Base-by-base conservation (phyloP, 2,329 filamentous ascomycete species). In the Westerdykella ornata region DNA sequence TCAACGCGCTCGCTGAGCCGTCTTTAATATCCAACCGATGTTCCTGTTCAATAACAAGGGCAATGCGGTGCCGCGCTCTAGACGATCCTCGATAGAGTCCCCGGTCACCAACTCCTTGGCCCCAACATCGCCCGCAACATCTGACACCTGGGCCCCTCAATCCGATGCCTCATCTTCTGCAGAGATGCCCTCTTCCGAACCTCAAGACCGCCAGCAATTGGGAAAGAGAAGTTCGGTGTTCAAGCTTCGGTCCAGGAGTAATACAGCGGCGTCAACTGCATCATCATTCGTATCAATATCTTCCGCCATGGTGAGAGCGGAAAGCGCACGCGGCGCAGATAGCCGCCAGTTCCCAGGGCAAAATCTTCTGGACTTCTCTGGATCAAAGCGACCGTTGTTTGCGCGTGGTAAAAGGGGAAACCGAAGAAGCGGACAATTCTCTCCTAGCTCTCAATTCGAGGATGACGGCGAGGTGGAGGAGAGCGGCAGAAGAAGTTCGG, bases 191-290 rank as follows among this genome's bases (percentile, higher is more conserved):
- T 65, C 59, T 18, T 56, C 61, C 37, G 60, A 65, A 37, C 61
- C 51, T 37, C 53, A 46, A 36, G 45, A 47, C 33, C 52, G 50
- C 47, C 42, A 46, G 14, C 40, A 51, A 18, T 38, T 48, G 5
- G 49, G 46, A 26, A 63, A 56, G 42, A 53, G 65, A 43, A 59
- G 44, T 34, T 67, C 63, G 8, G 58, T 68, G 2, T 66, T 68
- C 41, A 63, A 55, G 16, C 44, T 66, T 22, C 59, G 65, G 29
- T 61, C 62, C 6, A 53, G 65, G 38, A 67, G 63, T 34, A 67
- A 66, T 17, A 68, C 65, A 6, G 52, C 56, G 26, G 53, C 51
- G 13, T 66, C 63, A n/a, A 52, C 49, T n/a, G 48, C 54, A 7
- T 63, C 61, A 17, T 61, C 58, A 1, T 46, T 56, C 30, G 40